phyloP scores from a whole-genome alignment of 192 early-diverging fungal species.

The Podila horticola region DNA sequence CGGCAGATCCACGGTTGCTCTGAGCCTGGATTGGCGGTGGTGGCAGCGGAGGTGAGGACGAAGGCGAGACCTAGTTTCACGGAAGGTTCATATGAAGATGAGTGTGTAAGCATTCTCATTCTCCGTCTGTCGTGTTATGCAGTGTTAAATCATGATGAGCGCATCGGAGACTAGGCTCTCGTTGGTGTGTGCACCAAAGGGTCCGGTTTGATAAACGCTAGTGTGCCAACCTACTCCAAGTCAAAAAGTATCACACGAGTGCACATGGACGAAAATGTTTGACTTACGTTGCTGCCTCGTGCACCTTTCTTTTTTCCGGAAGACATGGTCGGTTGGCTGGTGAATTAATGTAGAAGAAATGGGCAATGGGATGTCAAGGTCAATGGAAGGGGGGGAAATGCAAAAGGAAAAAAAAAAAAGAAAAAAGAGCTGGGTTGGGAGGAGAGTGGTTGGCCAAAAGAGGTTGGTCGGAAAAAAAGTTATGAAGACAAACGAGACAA shows the following conservation, averaged over 20 bases:
- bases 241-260: too few species aligned
- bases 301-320: neutral
- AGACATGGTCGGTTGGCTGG: neutral
- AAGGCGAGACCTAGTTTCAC: conserved; percentile 14
- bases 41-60: conserved; percentile 30
- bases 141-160: too few species aligned
- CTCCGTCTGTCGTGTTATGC: neutral
- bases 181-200: too few species aligned
- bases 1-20: conserved; percentile 16
- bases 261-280: neutral
- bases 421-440: neutral
- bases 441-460: neutral
- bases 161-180: too few species aligned
- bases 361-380: neutral
- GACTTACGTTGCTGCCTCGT: neutral
- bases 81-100: neutral
- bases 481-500: neutral
- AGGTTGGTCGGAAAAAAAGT: neutral
- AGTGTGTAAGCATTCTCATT: neutral
- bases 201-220: too few species aligned
- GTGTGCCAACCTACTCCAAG: too few species aligned
- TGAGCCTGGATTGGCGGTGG: conserved; percentile 22
- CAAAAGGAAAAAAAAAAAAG: neutral
- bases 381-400: neutral
- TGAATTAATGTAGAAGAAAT: neutral